Evolutionary conservation across 1,284 basidiomycete species (phyloP).

Genomic region (Malassezia dermatis): DNA sequence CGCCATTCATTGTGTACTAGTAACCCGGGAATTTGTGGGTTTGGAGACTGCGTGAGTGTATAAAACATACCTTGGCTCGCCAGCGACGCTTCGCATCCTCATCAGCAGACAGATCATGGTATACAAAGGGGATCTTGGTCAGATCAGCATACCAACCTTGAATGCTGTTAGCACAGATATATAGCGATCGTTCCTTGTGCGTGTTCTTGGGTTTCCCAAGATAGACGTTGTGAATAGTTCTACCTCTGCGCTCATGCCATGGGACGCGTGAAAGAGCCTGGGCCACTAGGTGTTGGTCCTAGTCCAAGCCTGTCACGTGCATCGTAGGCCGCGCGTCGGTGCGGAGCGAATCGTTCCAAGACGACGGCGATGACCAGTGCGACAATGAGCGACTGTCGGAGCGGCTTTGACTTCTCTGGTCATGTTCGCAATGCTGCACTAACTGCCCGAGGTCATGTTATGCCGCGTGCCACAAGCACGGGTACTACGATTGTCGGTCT

Average conservation of each 20-base stretch:
- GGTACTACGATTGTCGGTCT: constrained; percentile 94
- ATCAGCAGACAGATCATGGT: constrained; percentile 43
- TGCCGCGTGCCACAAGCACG: constrained; percentile 55
- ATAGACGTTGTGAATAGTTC: constrained; percentile 48
- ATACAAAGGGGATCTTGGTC: constrained; percentile 35
- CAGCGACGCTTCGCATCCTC: constrained; percentile 44
- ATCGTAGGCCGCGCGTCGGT: constrained; percentile 15
- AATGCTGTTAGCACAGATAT: constrained; percentile 28
- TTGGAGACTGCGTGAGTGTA: constrained; percentile 18
- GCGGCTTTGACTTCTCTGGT: constrained; percentile 66
- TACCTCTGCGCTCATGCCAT: constrained; percentile 19
- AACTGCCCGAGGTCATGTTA: constrained; percentile 58
- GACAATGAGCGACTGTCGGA: constrained; percentile 2
- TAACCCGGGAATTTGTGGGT: constrained; percentile 39
- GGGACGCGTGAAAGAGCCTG: not conserved
- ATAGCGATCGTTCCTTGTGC: constrained; percentile 42
- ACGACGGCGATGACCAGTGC: constrained; percentile 9
- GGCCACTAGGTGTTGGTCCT: not conserved
- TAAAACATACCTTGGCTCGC: constrained; percentile 32
- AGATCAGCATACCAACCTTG: not conserved
- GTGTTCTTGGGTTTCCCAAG: constrained; percentile 40
- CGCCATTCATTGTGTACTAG: constrained; percentile 47
- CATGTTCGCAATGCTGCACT: constrained; percentile 68
- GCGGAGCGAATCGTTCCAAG: not conserved
- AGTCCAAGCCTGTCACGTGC: constrained; percentile 10